Conservation (phyloP, 179 eudicot species). For the Gypsophila paniculata region DNA sequence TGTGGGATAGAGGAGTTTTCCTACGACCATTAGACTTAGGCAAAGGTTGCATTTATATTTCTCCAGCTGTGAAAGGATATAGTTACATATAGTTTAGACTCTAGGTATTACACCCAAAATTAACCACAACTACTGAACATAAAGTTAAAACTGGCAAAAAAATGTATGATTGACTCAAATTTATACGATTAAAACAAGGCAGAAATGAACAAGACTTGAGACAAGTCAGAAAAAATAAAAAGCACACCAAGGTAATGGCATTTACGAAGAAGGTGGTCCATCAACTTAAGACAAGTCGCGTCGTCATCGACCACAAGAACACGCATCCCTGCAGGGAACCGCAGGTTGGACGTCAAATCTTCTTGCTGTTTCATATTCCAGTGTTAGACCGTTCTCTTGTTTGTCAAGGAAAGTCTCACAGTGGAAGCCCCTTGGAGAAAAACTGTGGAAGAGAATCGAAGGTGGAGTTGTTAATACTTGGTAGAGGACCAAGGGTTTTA, state of each 20-base stretch:
- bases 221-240: neutral
- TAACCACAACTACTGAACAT: too few relatives aligned
- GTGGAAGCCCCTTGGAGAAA: too few relatives aligned
- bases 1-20: too few relatives aligned
- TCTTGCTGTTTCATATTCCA: constrained; percentile 8
- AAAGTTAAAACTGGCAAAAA: too few relatives aligned
- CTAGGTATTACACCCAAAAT: too few relatives aligned
- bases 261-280: constrained; percentile 28
- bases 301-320: constrained; percentile 43
- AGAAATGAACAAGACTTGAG: neutral
- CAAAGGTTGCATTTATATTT: too few relatives aligned
- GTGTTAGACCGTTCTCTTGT: neutral
- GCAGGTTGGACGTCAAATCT: neutral
- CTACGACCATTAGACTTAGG: too few relatives aligned
- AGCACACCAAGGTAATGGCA: constrained; percentile 32
- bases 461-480: too few relatives aligned
- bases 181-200: too few relatives aligned
- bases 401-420: neutral
- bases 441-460: neutral
- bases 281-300: constrained; percentile 30
- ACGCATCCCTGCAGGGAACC: constrained; percentile 27
- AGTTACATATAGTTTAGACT: too few relatives aligned
- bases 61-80: too few relatives aligned
- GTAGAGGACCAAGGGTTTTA: neutral
- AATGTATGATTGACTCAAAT: too few relatives aligned